Conservation (phyloP, 129 eudicot genomes). For the Flaveria sonorensis region DNA sequence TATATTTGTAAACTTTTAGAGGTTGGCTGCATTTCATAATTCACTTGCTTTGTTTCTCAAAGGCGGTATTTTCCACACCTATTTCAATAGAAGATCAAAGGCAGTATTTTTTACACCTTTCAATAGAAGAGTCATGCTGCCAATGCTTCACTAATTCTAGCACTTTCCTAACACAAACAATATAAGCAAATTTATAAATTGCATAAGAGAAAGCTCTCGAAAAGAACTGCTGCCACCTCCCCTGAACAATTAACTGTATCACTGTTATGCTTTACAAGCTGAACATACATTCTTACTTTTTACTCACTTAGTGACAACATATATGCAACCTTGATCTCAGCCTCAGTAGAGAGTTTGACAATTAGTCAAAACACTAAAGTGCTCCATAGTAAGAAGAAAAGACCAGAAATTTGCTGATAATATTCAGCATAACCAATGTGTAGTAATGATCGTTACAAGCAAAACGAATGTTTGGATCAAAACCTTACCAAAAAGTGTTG, state of each 20-base stretch:
- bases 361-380: background rate
- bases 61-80: too few species aligned
- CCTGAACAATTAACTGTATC: background rate
- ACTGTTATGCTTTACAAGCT: background rate
- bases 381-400: slow-evolving; percentile 1
- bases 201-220: background rate
- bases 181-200: background rate
- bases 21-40: too few species aligned
- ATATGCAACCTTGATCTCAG: background rate
- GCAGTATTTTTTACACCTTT: too few species aligned
- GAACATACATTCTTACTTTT: background rate
- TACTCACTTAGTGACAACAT: background rate
- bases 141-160: background rate
- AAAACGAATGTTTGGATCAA: background rate
- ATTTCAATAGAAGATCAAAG: too few species aligned
- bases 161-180: background rate
- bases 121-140: too few species aligned
- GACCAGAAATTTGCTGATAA: background rate
- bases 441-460: background rate
- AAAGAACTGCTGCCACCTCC: slow-evolving; percentile 6
- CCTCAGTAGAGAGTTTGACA: background rate
- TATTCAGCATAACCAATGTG: background rate
- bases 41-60: too few species aligned
- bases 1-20: background rate
- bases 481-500: background rate